Base-by-base conservation (phyloP, 164 flowering plant species). In the Vitis labrusca region DNA sequence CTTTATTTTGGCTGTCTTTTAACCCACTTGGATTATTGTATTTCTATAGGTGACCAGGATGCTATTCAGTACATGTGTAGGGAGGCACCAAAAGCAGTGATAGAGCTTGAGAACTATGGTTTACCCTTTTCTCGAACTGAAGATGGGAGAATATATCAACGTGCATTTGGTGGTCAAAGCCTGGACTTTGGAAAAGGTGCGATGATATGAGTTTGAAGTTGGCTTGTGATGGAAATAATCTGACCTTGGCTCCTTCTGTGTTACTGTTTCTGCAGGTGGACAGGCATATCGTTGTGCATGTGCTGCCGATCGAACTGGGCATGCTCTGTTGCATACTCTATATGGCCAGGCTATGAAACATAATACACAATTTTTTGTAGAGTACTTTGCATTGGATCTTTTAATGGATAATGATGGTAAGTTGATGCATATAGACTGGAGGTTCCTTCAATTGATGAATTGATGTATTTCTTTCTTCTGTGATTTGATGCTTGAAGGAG, bases 211-310 rank as follows among this genome's bases (percentile, higher is more conserved):
- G 19, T 13, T 70, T 68, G n/a, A 47, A 64, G 10, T n/a, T 55
- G 56, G n/a, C 50, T 71, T 48, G n/a, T 30, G 10, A 30, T 2
- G 8, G 50, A 23, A 63, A 44, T 63, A 49, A 16, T 70, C 74
- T 75, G 61, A 76, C 60, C 19, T 65, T 64, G 47, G 60, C 61
- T 58, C 71, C 53, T 30, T 59, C 10, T 56, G 10, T 73, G 23
- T 63, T 79, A 29, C 69, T 63, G 30, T 67, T 65, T 29, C 69
- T 71, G 16, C 68, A 96, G 99, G 99, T 81, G 99, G 99, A 29
- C 99, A 96, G 79, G 99, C 99, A 56, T 93, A 96, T 60, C 98
- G 98, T 10, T 96, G 98, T 84, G 99, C 99, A 32, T 96, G 97
- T 89, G 99, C 99, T 80, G 98, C 99, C 84, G 97, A 93, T 78